Conservation (phyloP, 2,329 filamentous ascomycete species). For the Colletotrichum endophyticum region DNA sequence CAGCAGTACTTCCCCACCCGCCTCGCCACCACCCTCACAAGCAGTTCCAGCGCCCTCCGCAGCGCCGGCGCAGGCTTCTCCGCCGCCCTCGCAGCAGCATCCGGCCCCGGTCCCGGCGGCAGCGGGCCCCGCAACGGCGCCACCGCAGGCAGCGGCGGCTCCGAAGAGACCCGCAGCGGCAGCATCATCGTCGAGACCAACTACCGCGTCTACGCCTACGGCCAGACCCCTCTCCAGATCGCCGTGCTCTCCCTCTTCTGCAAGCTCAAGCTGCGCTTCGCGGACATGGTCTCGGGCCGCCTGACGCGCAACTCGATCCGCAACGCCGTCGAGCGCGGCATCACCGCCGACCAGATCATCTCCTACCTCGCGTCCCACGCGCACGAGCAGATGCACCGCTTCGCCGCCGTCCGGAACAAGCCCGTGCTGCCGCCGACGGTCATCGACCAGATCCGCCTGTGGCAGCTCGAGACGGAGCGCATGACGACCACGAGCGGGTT, state of each 20-base stretch:
- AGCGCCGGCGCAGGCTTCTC: conserved; percentile 72
- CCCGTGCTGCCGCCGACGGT: conserved; percentile 92
- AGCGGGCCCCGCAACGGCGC: conserved; percentile 32
- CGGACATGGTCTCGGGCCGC: conserved; percentile 91
- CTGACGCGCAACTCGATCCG: conserved; percentile 89
- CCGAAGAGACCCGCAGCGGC: conserved; percentile 60
- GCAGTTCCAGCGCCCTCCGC: conserved; percentile 72
- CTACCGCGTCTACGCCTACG: conserved; percentile 97
- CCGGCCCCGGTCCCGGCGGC: conserved; percentile 21
- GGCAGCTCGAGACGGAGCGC: conserved; percentile 96
- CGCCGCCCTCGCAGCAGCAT: conserved; percentile 62
- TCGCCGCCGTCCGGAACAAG: conserved; percentile 58
- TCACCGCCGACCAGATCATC: conserved; percentile 95
- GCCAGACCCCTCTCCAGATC: conserved; percentile 90
- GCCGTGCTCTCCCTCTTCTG: conserved; percentile 91
- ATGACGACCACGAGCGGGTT: conserved; percentile 87
- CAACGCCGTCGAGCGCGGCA: conserved; percentile 85
- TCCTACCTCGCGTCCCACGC: conserved; percentile 91
- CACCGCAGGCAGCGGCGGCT: conserved; percentile 34
- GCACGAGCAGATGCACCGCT: conserved; percentile 88
- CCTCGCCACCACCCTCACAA: conserved; percentile 88
- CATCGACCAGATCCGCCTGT: conserved; percentile 94
- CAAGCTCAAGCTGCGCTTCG: conserved; percentile 87
- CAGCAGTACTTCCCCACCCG: conserved; percentile 86
- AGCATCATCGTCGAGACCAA: conserved; percentile 98